Base-by-base conservation (phyloP, 1,284 basidiomycete genomes). In the Heterobasidion occidentale region DNA sequence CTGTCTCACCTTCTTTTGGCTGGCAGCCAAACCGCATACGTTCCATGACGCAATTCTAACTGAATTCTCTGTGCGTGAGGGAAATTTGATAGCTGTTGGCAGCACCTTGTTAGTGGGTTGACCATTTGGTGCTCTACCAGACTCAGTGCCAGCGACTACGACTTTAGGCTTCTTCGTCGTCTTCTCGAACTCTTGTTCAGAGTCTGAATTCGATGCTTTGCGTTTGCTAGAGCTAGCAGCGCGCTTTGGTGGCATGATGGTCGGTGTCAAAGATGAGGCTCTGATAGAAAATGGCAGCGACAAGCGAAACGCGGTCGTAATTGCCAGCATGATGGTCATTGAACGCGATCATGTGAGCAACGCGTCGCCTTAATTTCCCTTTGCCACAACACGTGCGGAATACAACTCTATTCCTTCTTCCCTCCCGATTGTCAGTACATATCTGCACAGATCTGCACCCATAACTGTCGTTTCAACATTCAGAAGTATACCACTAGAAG, bases 81-180 rank as follows among this genome's bases (percentile, higher is more conserved):
- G 77, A 64, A 90, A 86, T 12, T 67, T 58, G 52, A 91, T 82
- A 38, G 73, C 67, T n/a, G 71, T 75, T n/a, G 88, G 89, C 3
- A 91, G 63, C 1, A 78, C 77, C 66, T 83, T 89, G 69, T 91
- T 91, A 53, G 79, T 90, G 38, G 86, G 87, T 64, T 88, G 86
- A 0, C 73, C 72, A 57, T 77, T 80, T 46, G 68, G 61, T 14
- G 68, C 69, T 38, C 57, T 42, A 17, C 11, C 45, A 2, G 46
- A 27, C 17, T 50, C 54, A 7, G 34, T 15, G 57, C 44, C 27
- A 11, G 19, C 3, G 4, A 35, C 46, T 33, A 17, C 38, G 35
- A 57, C 61, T 49, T 65, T 65, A 46, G 63, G 56, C 45, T 64
- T 65, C 58, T 62, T 61, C 14, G 62, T 36, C 47, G 53, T 49